Percentiles rank a stretch among this genome's conserved stretches.
Evolutionary conservation across 176 grass and related monocot genomes (phyloP).

Genomic region (Aegilops sharonensis): DNA sequence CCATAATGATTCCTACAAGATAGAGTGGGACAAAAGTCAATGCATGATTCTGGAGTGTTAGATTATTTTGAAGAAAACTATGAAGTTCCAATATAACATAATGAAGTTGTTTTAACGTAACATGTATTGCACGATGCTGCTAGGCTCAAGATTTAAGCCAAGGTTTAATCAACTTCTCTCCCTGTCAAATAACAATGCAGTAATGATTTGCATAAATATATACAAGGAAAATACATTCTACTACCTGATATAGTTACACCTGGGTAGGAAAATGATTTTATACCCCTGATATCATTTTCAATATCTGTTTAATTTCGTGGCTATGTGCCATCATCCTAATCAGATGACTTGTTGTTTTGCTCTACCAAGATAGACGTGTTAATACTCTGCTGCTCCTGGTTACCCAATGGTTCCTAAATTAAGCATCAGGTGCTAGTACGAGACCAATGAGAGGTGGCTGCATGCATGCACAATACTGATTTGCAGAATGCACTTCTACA

Average conservation of each 20-base stretch:
- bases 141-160: not conserved
- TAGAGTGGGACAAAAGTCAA: slow-evolving; percentile 12
- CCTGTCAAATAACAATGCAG: not conserved
- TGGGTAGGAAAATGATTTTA: no score
- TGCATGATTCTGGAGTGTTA: not conserved
- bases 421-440: not conserved
- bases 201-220: not conserved
- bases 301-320: not conserved
- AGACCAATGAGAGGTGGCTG: not conserved
- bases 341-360: not conserved
- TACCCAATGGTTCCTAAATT: not conserved
- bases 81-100: not conserved
- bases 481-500: not conserved
- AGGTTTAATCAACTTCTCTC: not conserved
- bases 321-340: not conserved
- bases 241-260: not conserved
- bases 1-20: slow-evolving; percentile 30
- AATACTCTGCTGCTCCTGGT: not conserved
- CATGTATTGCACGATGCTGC: not conserved
- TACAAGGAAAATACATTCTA: not conserved
- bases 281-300: not conserved
- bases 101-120: not conserved
- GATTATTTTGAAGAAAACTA: not conserved
- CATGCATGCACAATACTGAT: slow-evolving; percentile 1
- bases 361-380: not conserved